A percentile compares a stretch with the other conserved stretches of the same genome.
phyloP scores from a whole-genome alignment of 768 basidiomycete species.

The Lenzites betulinus region DNA sequence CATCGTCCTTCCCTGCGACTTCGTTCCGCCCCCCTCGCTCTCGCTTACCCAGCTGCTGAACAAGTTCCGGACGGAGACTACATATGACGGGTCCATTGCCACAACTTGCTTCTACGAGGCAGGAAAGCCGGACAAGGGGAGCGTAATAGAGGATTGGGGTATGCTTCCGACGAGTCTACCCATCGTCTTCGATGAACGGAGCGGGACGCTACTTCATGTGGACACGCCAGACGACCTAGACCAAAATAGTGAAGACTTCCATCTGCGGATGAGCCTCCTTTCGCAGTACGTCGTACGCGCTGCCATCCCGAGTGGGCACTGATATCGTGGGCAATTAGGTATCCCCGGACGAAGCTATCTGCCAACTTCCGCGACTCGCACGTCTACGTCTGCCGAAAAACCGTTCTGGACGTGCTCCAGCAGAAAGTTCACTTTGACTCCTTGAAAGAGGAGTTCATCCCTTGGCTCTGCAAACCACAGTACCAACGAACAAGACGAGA shows the following conservation, averaged over 20 bases:
- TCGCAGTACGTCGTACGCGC: slow-evolving; percentile 48
- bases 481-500: slow-evolving; percentile 62
- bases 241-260: slow-evolving; percentile 67
- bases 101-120: slow-evolving; percentile 67
- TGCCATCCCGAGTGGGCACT: slow-evolving; percentile 2
- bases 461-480: slow-evolving; percentile 88
- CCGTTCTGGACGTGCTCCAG: slow-evolving; percentile 69
- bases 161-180: slow-evolving; percentile 44
- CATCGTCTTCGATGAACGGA: slow-evolving; percentile 68
- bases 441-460: slow-evolving; percentile 86
- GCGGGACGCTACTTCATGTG: slow-evolving; percentile 69
- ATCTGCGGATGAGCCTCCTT: slow-evolving; percentile 75
- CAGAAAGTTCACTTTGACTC: slow-evolving; percentile 76
- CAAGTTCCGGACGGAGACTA: slow-evolving; percentile 75
- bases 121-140: slow-evolving; percentile 52
- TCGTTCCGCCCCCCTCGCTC: slow-evolving; percentile 77
- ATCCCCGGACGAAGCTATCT: slow-evolving; percentile 71
- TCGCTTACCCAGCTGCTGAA: slow-evolving; percentile 71
- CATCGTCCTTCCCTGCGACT: slow-evolving; percentile 88
- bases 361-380: slow-evolving; percentile 80
- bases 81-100: slow-evolving; percentile 62
- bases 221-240: slow-evolving; percentile 73
- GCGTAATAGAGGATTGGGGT: slow-evolving; percentile 70
- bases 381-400: slow-evolving; percentile 83
- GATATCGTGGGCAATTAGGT: slow-evolving; percentile 42